phyloP scores from a whole-genome alignment of 108 stramenopile species.

The Nitzschia inconspicua region DNA sequence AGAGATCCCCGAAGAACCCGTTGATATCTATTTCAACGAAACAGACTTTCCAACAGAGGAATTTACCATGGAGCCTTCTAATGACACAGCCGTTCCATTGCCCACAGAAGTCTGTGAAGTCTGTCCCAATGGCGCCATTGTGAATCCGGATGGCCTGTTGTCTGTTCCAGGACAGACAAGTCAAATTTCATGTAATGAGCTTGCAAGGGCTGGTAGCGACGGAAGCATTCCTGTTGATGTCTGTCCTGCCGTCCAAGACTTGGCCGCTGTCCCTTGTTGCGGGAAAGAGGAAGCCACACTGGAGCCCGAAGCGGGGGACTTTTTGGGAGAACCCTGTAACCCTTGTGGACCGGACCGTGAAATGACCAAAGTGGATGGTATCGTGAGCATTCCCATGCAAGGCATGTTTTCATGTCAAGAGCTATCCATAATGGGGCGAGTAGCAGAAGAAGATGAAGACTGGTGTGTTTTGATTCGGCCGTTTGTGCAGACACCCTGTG shows the following conservation, averaged over 20 bases:
- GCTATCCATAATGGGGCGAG: constrained; percentile 1
- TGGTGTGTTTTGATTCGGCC: background rate
- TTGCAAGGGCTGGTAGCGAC: background rate
- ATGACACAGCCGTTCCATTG: background rate
- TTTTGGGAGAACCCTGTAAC: background rate
- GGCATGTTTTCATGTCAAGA: background rate
- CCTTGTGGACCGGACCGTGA: background rate
- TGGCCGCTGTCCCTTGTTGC: background rate
- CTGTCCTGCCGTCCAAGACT: background rate
- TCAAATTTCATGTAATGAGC: constrained; percentile 1
- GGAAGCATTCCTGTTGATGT: background rate
- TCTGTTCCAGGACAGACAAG: background rate
- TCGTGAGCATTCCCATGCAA: constrained; percentile 2
- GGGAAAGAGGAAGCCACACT: background rate
- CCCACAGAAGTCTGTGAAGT: background rate
- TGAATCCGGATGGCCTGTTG: background rate
- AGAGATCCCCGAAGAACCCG: background rate
- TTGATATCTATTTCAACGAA: background rate
- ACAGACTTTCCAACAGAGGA: background rate
- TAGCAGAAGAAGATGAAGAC: background rate
- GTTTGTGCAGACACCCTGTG: background rate
- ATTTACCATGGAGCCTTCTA: background rate
- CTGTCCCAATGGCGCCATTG: constrained; percentile 5
- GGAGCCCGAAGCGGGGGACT: background rate
- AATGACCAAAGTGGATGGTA: background rate